Evolutionary conservation across 1,139 yeast genomes (phyloP).

Genomic region (Starmera stellimalicola): DNA sequence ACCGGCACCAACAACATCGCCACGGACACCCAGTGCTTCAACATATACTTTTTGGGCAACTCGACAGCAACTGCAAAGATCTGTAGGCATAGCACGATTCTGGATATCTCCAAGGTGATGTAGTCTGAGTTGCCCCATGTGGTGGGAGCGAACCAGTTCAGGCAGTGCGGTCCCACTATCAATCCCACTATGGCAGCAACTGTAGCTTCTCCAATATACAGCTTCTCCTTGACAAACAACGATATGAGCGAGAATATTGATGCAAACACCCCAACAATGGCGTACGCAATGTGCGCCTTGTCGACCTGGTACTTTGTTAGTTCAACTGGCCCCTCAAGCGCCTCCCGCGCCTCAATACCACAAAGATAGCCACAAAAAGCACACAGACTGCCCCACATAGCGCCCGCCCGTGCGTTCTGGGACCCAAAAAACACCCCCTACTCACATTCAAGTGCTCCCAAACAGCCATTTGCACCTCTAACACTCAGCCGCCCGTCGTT

Average conservation of each 20-base stretch:
- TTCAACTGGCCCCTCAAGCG: no score
- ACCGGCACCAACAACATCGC: conserved; percentile 74
- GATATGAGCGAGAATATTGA: conserved; percentile 84
- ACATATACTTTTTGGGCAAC: conserved; percentile 87
- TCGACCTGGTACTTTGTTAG: no score
- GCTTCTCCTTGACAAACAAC: conserved; percentile 76
- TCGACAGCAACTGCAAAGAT: conserved; percentile 98
- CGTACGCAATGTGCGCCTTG: conserved; percentile 81
- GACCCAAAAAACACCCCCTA: no score
- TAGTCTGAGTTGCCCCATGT: conserved; percentile 88
- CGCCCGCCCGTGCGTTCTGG: no score
- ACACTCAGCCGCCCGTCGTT: no score
- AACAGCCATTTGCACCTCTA: no score
- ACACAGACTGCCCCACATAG: no score
- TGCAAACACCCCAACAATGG: conserved; percentile 85
- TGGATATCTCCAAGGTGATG: conserved; percentile 79
- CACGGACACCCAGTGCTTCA: conserved; percentile 83
- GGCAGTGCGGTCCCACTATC: conserved; percentile 88
- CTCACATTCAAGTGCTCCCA: conserved; percentile 23
- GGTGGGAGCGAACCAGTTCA: conserved; percentile 80
- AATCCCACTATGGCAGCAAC: conserved; percentile 89
- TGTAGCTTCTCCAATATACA: conserved; percentile 93
- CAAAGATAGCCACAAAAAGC: no score
- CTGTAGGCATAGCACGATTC: conserved; percentile 84
- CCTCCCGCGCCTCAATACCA: no score